A percentile compares a stretch with the other conserved stretches of the same genome.
Evolutionary conservation across 2,329 filamentous ascomycete species (phyloP).

Genomic region (Trichocomaceae sp.): DNA sequence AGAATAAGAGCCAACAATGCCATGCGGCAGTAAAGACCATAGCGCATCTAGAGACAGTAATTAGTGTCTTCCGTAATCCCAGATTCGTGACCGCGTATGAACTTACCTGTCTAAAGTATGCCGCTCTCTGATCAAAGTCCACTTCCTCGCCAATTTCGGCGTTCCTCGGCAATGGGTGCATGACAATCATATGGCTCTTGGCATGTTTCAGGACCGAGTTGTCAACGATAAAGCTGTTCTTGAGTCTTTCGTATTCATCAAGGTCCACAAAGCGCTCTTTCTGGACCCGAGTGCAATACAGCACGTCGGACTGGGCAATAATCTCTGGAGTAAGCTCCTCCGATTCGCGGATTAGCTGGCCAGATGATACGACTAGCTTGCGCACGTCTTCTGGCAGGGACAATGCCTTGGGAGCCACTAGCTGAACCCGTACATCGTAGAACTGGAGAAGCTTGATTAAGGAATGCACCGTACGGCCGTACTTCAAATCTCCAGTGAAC

Average conservation of each 20-base stretch:
- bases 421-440: slow-evolving; percentile 90
- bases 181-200: slow-evolving; percentile 86
- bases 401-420: slow-evolving; percentile 76
- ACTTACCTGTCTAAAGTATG: slow-evolving; percentile 98
- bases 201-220: slow-evolving; percentile 84
- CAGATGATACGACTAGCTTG: slow-evolving; percentile 63
- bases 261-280: slow-evolving; percentile 87
- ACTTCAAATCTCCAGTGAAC: slow-evolving; percentile 86
- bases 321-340: slow-evolving; percentile 80
- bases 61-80: slow-evolving; percentile 34
- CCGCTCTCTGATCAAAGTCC: slow-evolving; percentile 91
- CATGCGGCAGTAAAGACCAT: slow-evolving; percentile 97
- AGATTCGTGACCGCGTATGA: neutral
- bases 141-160: slow-evolving; percentile 92
- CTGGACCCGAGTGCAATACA: slow-evolving; percentile 96
- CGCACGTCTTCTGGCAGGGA: slow-evolving; percentile 69
- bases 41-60: slow-evolving; percentile 67
- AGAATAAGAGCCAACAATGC: slow-evolving; percentile 90
- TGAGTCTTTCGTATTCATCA: slow-evolving; percentile 76
- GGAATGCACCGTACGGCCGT: slow-evolving; percentile 92
- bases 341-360: slow-evolving; percentile 70
- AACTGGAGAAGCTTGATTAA: slow-evolving; percentile 88
- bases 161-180: slow-evolving; percentile 93
- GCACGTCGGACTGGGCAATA: slow-evolving; percentile 75
- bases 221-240: slow-evolving; percentile 83